A percentile compares a stretch with the other conserved stretches of the same genome.
These are phyloP conservation scores for Asterochloris sp. DNA, from an alignment of 139 green algal genomes.

Conservation along the genomic window DNA sequence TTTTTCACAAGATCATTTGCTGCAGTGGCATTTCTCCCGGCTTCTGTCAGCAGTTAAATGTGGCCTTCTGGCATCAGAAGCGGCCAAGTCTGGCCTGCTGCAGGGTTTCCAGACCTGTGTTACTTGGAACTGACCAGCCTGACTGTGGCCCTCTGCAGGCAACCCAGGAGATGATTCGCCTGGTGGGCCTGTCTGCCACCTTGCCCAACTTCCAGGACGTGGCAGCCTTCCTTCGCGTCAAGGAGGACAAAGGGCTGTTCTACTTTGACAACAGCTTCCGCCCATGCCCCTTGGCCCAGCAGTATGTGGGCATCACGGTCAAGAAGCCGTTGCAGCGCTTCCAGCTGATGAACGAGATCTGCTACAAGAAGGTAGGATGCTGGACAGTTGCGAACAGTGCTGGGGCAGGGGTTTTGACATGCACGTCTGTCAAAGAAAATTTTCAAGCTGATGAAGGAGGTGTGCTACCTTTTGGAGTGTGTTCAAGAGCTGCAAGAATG, in stretches of 20 bases:
- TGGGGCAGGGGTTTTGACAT: too few relatives aligned
- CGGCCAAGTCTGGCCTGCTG: background rate
- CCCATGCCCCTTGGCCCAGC: constrained; percentile 92
- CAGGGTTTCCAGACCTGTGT: background rate
- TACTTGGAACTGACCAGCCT: background rate
- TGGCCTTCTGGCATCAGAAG: background rate
- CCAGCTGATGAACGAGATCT: constrained; percentile 98
- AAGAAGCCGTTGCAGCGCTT: constrained; percentile 99
- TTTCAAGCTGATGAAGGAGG: too few relatives aligned
- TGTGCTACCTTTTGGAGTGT: too few relatives aligned
- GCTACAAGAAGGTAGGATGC: constrained; percentile 87
- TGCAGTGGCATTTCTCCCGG: background rate
- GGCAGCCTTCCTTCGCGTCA: constrained; percentile 89
- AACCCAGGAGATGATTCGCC: constrained; percentile 90
- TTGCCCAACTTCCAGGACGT: constrained; percentile 98
- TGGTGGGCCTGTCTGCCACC: constrained; percentile 95
- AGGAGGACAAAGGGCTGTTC: constrained; percentile 90
- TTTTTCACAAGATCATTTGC: background rate
- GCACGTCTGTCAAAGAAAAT: too few relatives aligned
- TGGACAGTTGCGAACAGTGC: too few relatives aligned
- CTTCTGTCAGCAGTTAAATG: background rate
- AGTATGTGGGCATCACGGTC: constrained; percentile 94
- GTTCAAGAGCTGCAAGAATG: too few relatives aligned
- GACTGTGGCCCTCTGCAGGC: constrained; percentile 54
- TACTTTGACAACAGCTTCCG: constrained; percentile 95